Evolutionary conservation across 495 filamentous ascomycete species (phyloP).

Genomic region (Diplogelasinospora grovesii): DNA sequence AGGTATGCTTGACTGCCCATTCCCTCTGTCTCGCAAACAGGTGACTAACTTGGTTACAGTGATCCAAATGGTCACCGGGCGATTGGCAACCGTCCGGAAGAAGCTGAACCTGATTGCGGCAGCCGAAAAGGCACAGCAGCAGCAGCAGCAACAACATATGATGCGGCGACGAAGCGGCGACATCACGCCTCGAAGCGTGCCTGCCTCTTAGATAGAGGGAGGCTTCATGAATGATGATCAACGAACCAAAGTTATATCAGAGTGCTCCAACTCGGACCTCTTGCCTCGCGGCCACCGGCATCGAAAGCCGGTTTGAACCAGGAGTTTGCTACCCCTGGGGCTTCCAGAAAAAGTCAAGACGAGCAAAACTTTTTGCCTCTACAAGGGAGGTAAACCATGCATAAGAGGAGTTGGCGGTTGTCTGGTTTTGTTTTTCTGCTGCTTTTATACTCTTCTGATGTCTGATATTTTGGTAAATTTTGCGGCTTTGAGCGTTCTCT

Average conservation of each 20-base stretch:
- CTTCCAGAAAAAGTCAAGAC: no score
- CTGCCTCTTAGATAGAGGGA: slow-evolving; percentile 24
- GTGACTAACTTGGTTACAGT: slow-evolving; percentile 26
- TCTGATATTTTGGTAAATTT: no score
- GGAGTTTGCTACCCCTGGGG: slow-evolving; percentile 1
- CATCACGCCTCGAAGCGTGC: slow-evolving; percentile 36
- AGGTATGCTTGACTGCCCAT: slow-evolving; percentile 33
- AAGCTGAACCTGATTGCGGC: slow-evolving; percentile 38
- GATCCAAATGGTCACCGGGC: slow-evolving; percentile 39
- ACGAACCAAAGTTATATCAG: slow-evolving; percentile 13
- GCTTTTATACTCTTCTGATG: no score
- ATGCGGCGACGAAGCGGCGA: slow-evolving; percentile 40
- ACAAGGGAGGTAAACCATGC: not conserved
- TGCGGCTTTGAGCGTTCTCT: no score
- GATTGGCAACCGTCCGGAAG: slow-evolving; percentile 35
- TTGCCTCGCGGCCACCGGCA: slow-evolving; percentile 13
- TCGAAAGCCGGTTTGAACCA: not conserved
- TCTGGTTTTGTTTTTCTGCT: no score
- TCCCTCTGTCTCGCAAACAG: not conserved
- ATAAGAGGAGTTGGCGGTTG: slow-evolving; percentile 7
- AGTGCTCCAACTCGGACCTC: slow-evolving; percentile 8
- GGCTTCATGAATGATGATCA: slow-evolving; percentile 15
- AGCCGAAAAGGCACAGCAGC: slow-evolving; percentile 32
- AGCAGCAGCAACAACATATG: slow-evolving; percentile 23
- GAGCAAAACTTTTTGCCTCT: slow-evolving; percentile 1